Base-by-base conservation (phyloP, 2,329 filamentous ascomycete genomes). In the Fusarium pilosicola region DNA sequence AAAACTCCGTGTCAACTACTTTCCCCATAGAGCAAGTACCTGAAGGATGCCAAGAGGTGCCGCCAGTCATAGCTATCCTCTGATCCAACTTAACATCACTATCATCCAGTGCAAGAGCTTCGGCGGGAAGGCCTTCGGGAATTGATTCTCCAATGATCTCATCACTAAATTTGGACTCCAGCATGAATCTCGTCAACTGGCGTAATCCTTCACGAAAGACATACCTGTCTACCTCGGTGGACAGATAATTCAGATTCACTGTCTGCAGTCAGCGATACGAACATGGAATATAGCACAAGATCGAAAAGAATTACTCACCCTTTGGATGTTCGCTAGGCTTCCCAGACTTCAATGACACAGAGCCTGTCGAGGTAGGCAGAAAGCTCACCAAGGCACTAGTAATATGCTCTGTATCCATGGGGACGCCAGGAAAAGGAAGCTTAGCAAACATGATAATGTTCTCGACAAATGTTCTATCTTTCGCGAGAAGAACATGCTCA, bases 1-100 rank as follows among this genome's bases (percentile, higher is more conserved):
- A 82, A 77, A 90, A 89, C 62, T 86, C 82, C 0, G 81, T 83
- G 76, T 91, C 88, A n/a, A 91, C 79, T 1, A 90, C 88, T 7
- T 83, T 82, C 5, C 89, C 89, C 75, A 91, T 91, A 0, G 87
- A 83, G 58, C 84, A 87, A 1, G 87, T 88, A 57, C 86, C 86
- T 0, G 84, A 86, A 3, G 86, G 85, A 77, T 91, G 89, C 75
- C 77, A 79, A 70, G 90, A 88, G 0, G 87, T 86, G 81, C 85
- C 61, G 9, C 71, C 49, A 3, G 74, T 65, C 62, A 66, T 52
- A 7, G 75, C 75, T 15, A 78, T 9, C 22, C 77, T 68, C 22
- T 76, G 32, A 41, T 79, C 62, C 17, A 78, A 62, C 48, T 74
- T 76, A 12, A 76, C 58, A 36, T 78, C 71, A 30, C 45, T 62